Percentiles rank a stretch among this genome's conserved stretches.
These are phyloP conservation scores for Eucommia ulmoides DNA, from an alignment of 257 asterid species.

Conservation along the genomic window DNA sequence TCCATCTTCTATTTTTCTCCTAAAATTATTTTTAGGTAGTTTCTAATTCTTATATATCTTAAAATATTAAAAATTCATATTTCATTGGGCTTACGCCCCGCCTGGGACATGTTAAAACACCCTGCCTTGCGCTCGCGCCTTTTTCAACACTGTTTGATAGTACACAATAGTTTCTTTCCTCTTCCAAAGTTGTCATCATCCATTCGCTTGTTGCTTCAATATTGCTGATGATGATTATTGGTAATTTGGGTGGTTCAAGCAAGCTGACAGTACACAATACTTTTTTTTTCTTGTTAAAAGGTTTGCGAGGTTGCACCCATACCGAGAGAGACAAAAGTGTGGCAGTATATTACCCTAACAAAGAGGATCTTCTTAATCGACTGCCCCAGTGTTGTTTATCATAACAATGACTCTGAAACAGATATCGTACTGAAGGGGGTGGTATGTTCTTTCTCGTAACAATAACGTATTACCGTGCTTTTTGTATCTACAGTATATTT, in stretches of 20 bases:
- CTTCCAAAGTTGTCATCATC: neutral
- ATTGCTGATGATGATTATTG: neutral
- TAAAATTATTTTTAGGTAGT: no score
- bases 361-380: constrained; percentile 84
- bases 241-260: neutral
- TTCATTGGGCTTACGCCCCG: no score
- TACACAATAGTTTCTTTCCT: no score
- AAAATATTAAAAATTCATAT: no score
- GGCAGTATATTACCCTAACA: constrained; percentile 95
- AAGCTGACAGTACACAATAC: no score
- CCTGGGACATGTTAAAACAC: no score
- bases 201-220: neutral
- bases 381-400: constrained; percentile 97
- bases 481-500: neutral
- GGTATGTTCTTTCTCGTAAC: constrained; percentile 33
- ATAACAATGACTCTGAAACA: constrained; percentile 69
- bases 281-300: constrained; percentile 18
- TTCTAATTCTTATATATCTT: no score
- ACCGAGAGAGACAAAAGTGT: constrained; percentile 97
- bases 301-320: constrained; percentile 98
- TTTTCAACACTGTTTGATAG: no score
- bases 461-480: neutral
- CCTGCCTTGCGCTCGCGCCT: no score
- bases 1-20: no score
- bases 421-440: constrained; percentile 97